Percentiles rank a stretch among this genome's conserved stretches.
Conservation (phyloP, 306 rosid genomes). For the Lupinus albus region DNA sequence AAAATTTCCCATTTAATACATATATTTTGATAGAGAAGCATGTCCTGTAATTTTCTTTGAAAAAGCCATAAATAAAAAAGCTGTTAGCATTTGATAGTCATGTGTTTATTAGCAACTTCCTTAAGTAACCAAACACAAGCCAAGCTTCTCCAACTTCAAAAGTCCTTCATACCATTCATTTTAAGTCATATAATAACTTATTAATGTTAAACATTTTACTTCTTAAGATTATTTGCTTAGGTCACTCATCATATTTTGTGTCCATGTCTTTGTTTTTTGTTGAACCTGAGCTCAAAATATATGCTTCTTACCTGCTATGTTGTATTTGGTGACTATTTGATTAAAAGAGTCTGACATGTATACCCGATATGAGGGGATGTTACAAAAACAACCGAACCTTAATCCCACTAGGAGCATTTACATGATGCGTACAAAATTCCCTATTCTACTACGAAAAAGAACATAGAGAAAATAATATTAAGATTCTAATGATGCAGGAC, state of each 20-base stretch:
- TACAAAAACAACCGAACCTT: too few species aligned
- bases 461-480: conserved; percentile 8
- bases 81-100: neutral
- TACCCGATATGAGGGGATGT: too few species aligned
- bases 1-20: too few species aligned
- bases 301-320: neutral
- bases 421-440: neutral
- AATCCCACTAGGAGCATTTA: too few species aligned
- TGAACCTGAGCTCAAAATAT: too few species aligned
- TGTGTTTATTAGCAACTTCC: neutral
- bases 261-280: too few species aligned
- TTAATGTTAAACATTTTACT: neutral
- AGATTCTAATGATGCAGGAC: conserved; percentile 48
- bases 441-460: neutral
- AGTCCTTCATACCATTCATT: neutral
- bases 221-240: neutral
- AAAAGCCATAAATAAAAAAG: conserved; percentile 18
- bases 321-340: neutral
- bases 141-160: too few species aligned
- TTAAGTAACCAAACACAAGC: neutral
- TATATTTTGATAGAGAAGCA: neutral
- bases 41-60: neutral
- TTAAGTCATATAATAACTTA: neutral
- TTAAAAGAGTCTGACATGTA: too few species aligned
- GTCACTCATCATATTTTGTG: neutral